Evolutionary conservation across 2,329 filamentous ascomycete species (phyloP).

Genomic region (Graphiopsis chlorocephala): DNA sequence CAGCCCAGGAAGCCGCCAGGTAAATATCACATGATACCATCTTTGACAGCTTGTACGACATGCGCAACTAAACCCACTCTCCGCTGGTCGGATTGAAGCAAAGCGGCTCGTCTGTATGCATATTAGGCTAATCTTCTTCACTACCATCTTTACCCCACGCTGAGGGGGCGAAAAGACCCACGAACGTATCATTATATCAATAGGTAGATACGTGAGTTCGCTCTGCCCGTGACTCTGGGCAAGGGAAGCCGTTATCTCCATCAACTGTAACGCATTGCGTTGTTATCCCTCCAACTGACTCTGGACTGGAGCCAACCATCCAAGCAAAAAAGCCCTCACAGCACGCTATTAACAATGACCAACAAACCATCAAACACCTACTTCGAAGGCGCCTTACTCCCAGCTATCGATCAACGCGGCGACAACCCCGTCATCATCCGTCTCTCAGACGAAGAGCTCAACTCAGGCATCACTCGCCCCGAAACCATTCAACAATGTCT

Average conservation of each 20-base stretch:
- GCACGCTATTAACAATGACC: background rate
- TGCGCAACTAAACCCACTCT: background rate
- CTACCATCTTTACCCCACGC: background rate
- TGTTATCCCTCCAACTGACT: background rate
- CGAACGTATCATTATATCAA: background rate
- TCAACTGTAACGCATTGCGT: background rate
- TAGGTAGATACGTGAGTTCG: background rate
- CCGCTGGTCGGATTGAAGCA: background rate
- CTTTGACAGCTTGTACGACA: too few relatives aligned
- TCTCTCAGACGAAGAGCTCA: slow-evolving; percentile 16
- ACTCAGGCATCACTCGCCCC: slow-evolving; percentile 7
- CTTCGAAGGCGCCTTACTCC: slow-evolving; percentile 16
- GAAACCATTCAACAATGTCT: slow-evolving; percentile 19
- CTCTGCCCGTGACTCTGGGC: background rate
- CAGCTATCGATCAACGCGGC: slow-evolving; percentile 14
- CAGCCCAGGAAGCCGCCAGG: background rate
- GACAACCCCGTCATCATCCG: slow-evolving; percentile 17
- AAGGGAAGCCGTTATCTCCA: background rate
- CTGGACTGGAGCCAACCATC: background rate
- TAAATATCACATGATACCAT: background rate
- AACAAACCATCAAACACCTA: background rate
- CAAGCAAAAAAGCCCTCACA: background rate
- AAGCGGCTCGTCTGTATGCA: background rate
- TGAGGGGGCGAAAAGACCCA: background rate
- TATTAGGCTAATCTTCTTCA: background rate